Conservation (phyloP, 371 early-diverging fungal species). For the Mortierella sp. region DNA sequence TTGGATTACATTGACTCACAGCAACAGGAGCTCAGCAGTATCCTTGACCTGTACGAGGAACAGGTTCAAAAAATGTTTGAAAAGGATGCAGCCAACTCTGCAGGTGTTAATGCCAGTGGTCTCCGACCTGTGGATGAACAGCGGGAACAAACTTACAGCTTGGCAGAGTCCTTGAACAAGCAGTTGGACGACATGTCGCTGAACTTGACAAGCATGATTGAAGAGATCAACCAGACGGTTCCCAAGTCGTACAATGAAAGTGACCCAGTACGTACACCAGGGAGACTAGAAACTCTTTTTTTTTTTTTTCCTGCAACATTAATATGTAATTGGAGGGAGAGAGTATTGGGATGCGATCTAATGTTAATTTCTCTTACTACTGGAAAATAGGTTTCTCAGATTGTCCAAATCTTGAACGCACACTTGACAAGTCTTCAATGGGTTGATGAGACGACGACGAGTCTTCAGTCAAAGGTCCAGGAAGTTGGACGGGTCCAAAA, state of each 20-base stretch:
- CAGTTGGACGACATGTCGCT: constrained; percentile 89
- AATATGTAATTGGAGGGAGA: neutral
- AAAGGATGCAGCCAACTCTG: constrained; percentile 42
- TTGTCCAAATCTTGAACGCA: constrained; percentile 88
- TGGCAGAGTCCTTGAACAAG: constrained; percentile 85
- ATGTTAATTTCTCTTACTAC: neutral
- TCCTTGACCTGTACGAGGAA: constrained; percentile 83
- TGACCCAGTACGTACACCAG: constrained; percentile 51
- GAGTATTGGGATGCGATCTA: constrained; percentile 28
- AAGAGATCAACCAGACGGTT: constrained; percentile 79
- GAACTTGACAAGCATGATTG: constrained; percentile 83
- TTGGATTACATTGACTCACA: constrained; percentile 88
- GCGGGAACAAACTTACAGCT: constrained; percentile 84
- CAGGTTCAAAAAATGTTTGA: constrained; percentile 69
- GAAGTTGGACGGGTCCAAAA: constrained; percentile 62
- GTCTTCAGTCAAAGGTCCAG: constrained; percentile 62
- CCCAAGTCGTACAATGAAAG: constrained; percentile 57
- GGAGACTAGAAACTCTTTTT: neutral
- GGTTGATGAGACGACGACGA: constrained; percentile 74
- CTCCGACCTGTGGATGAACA: constrained; percentile 82
- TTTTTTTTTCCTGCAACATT: neutral
- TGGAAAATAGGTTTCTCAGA: constrained; percentile 69
- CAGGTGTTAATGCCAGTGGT: constrained; percentile 59
- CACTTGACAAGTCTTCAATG: constrained; percentile 92
- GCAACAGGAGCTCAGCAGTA: constrained; percentile 81